Evolutionary conservation across 2,329 filamentous ascomycete genomes (phyloP), one percentile per base, ranked within the genome.

Genomic region (Simplicillium sp.): DNA sequence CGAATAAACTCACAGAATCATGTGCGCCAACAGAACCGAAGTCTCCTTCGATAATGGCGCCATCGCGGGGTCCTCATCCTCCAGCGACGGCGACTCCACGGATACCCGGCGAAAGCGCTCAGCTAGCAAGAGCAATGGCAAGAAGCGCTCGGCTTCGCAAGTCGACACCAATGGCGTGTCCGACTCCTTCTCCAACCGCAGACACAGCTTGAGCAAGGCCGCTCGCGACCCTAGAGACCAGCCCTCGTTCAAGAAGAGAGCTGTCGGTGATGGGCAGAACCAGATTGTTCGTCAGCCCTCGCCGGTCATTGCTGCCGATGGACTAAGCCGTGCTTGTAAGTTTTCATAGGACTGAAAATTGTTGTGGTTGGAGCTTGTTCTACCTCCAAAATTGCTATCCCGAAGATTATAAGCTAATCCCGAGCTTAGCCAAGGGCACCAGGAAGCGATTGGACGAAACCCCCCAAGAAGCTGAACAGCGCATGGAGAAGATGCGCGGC

Each of bases 231-330:
- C 74, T 13, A 65, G 73, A 43, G 76, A 80, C 52, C 67, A 75
- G 50, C 68, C 70, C 2, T 54, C 60, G 3, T 48, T 54, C 36
- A 64, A 61, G 54, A 64, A 64, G 55, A 61, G 59, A 48, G 34
- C 48, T 14, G 13, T 53, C 29, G 42, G 40, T 16, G 20, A 25
- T 25, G 20, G 20, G 20, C 46, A 48, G 17, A 45, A 43, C 48
- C 13, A 72, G 7, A 70, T 71, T 7, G 75, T 67, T 44, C 75
- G 44, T 45, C n/a, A 72, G 5, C 71, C 71, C 6, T 75, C 67
- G 44, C 76, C 75, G 12, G 62, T 79, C 32, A 77, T 80, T 48
- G 75, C 80, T 54, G 75, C 73, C 48, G 76, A 80, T 53, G 77
- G 77, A 3, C 65, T 81, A 39, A 78, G 73, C 53, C 65, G 75